Conservation (phyloP, 2,329 filamentous ascomycete genomes). For the Pyricularia sp. region DNA sequence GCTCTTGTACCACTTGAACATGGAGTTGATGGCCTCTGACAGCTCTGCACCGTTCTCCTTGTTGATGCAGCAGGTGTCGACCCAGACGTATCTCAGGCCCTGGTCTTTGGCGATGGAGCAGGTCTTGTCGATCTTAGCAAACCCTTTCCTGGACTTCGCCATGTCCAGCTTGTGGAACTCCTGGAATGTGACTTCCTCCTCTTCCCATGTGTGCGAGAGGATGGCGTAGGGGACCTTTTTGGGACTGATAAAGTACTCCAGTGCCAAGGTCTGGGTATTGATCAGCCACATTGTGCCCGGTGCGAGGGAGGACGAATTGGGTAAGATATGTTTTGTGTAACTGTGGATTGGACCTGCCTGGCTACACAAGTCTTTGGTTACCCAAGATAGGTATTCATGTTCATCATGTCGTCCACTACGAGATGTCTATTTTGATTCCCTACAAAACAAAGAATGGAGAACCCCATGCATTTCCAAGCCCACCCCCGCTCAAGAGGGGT, state of each 20-base stretch:
- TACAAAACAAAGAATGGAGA: too few relatives aligned
- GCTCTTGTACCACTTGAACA: constrained; percentile 12
- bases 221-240: constrained; percentile 11
- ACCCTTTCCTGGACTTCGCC: background rate
- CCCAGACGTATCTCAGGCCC: constrained; percentile 9
- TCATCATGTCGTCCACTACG: too few relatives aligned
- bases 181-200: constrained; percentile 6
- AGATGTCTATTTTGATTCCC: too few relatives aligned
- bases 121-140: constrained; percentile 6
- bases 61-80: constrained; percentile 16
- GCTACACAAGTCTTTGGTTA: too few relatives aligned
- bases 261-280: constrained; percentile 9
- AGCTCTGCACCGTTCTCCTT: constrained; percentile 11
- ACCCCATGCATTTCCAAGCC: too few relatives aligned
- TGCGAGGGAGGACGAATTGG: background rate
- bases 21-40: constrained; percentile 13
- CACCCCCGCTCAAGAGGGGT: too few relatives aligned
- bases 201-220: constrained; percentile 13
- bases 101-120: constrained; percentile 1
- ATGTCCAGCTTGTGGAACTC: background rate
- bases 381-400: too few relatives aligned
- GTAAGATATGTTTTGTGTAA: background rate
- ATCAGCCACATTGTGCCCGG: constrained; percentile 12
- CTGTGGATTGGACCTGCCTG: too few relatives aligned
- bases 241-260: constrained; percentile 9